A percentile compares a stretch with the other conserved stretches of the same genome.
Evolutionary conservation across 1,284 basidiomycete genomes (phyloP).

Genomic region (Blastosporella zonata): DNA sequence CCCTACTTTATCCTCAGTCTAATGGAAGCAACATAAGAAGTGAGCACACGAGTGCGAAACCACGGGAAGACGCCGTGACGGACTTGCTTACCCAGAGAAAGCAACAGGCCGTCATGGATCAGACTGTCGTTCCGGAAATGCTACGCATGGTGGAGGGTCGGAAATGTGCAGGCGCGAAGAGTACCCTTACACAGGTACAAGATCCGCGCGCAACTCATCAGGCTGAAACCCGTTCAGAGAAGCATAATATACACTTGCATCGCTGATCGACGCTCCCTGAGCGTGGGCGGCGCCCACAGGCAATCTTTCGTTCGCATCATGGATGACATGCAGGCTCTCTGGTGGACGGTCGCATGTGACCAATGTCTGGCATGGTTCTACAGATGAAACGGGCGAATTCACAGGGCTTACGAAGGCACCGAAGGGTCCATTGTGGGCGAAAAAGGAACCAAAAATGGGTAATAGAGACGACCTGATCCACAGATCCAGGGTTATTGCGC

Average conservation of each 20-base stretch:
- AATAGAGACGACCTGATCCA: background rate
- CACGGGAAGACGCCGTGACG: too few relatives aligned
- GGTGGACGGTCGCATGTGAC: background rate
- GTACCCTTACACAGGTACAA: background rate
- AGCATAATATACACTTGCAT: slow-evolving; percentile 6
- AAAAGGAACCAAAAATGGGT: background rate
- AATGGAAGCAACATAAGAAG: too few relatives aligned
- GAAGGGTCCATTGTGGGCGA: background rate
- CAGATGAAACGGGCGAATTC: background rate
- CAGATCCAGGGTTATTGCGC: background rate
- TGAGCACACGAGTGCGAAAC: too few relatives aligned
- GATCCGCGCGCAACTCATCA: too few relatives aligned
- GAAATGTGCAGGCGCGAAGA: background rate
- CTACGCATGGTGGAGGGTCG: background rate
- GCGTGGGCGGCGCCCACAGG: background rate
- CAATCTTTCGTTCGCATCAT: slow-evolving; percentile 4
- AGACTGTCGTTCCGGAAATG: too few relatives aligned
- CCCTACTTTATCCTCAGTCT: too few relatives aligned
- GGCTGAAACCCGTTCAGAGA: background rate
- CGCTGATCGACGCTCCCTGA: background rate
- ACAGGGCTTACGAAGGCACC: background rate
- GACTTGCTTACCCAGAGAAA: too few relatives aligned
- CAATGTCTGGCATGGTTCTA: too few relatives aligned
- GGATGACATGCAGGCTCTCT: slow-evolving; percentile 1
- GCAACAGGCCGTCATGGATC: too few relatives aligned